Evolutionary conservation across 2,329 filamentous ascomycete genomes (phyloP).

Genomic region (Fusarium albosuccineum): DNA sequence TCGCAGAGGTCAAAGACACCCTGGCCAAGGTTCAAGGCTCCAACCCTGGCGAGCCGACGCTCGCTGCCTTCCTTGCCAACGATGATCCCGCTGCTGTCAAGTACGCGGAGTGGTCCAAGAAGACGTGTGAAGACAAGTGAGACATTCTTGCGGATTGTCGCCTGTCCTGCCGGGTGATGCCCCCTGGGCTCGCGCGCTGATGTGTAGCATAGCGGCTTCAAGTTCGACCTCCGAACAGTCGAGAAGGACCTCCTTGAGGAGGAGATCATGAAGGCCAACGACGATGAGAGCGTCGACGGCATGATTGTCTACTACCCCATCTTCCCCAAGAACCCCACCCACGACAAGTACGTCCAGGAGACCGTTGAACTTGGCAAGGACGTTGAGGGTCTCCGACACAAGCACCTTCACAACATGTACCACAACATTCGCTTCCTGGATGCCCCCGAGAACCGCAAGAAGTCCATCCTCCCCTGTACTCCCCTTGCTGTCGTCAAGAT

Average conservation of each 20-base stretch:
- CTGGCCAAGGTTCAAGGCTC: conserved; percentile 76
- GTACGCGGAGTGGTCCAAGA: conserved; percentile 97
- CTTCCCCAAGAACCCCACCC: conserved; percentile 81
- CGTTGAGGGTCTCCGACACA: conserved; percentile 93
- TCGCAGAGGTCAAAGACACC: conserved; percentile 82
- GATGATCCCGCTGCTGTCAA: conserved; percentile 89
- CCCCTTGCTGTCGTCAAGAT: conserved; percentile 97
- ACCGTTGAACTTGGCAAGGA: conserved; percentile 92
- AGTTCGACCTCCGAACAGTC: conserved; percentile 86
- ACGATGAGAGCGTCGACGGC: conserved; percentile 80
- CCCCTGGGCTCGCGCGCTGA: conserved; percentile 41
- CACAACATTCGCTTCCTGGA: conserved; percentile 97
- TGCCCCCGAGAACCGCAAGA: conserved; percentile 79
- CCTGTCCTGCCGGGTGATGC: conserved; percentile 37
- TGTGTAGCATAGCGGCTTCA: conserved; percentile 77
- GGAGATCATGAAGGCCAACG: conserved; percentile 86
- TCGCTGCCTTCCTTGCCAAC: conserved; percentile 94
- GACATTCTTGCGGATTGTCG: conserved; percentile 51
- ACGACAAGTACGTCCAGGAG: conserved; percentile 97
- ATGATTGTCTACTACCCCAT: conserved; percentile 99
- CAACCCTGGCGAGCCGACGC: conserved; percentile 71
- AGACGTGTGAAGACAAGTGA: conserved; percentile 97
- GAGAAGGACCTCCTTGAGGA: conserved; percentile 92
- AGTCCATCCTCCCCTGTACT: conserved; percentile 95
- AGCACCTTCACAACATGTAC: conserved; percentile 99